Conservation (phyloP, 176 grass and related monocot species). For the Rhynchospora breviuscula region DNA sequence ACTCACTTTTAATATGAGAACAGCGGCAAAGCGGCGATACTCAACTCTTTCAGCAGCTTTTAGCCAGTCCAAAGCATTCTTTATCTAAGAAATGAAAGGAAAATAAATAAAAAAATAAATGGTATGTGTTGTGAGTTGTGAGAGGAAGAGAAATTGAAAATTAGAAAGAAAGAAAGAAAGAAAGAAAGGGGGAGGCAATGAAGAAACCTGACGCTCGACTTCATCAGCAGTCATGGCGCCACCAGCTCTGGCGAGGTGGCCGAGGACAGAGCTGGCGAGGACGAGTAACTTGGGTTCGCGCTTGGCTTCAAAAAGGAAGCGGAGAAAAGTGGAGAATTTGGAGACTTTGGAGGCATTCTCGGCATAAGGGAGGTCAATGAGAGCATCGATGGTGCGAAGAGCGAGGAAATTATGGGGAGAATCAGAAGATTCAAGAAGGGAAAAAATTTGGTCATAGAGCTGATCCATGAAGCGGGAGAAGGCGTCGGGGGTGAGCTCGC, state of each 20-base stretch:
- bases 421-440: conserved; percentile 61
- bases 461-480: conserved; percentile 98
- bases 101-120: background rate
- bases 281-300: conserved; percentile 81
- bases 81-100: conserved; percentile 48
- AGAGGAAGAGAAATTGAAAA: background rate
- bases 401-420: conserved; percentile 74
- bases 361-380: conserved; percentile 81
- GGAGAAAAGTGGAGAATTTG: conserved; percentile 73
- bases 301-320: conserved; percentile 79
- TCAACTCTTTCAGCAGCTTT: conserved; percentile 67
- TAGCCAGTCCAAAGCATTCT: conserved; percentile 95
- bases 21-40: conserved; percentile 89
- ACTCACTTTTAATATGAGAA: conserved; percentile 99
- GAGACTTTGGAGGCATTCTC: conserved; percentile 95
- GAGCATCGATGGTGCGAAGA: conserved; percentile 72
- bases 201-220: conserved; percentile 72
- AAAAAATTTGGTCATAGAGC: conserved; percentile 80
- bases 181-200: background rate
- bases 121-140: too few species aligned
- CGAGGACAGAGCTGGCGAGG: conserved; percentile 81
- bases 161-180: background rate
- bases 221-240: conserved; percentile 96
- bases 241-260: conserved; percentile 78
- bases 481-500: conserved; percentile 72